Base-by-base conservation (phyloP, 192 early-diverging fungal species). In the Rhizophlyctis rosea region DNA sequence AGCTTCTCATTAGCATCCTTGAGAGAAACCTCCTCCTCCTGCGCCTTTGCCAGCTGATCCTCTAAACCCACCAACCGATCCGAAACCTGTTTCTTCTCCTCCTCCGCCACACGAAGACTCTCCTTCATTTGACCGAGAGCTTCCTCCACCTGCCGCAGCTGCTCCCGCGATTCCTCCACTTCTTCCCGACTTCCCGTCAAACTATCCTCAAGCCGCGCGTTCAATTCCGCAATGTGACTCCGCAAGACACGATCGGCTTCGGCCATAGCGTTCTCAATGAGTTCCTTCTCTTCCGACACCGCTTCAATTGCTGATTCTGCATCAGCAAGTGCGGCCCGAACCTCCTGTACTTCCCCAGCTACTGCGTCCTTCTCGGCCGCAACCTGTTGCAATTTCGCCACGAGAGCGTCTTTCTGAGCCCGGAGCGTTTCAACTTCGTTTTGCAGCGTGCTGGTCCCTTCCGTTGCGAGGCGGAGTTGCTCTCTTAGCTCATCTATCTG, bases 221-320 rank as follows among this genome's bases (percentile, higher is more conserved):
- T 25, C 52, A 30, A 23, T 24, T 54, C 52, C 16, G 52, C 52
- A 54, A 54, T 23, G 14, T 54, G 52, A 16, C 16, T 24, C 1
- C 52, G 52, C 25, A 54, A 54, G 24, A 21, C 52, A 14, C 52
- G 23, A 14, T 54, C 52, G 18, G 52, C 52, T 54, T 54, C 52
- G 23, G 18, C 52, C 52, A 54, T 54, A 25, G 52, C 52, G 16
- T 28, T 54, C 18, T 25, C 16, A 30, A 54, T 23, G 16, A 25
- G 13, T 30, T 54, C 52, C 1, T 54, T 54, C 1, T 54, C 52
- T 30, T 54, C 18, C 24, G 23, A 14, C 52, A 54, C 13, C 18
- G 24, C 24, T n/a, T 54, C 52, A 14, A 54, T 18, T 24, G 25
- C 25, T 16, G 18, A 13, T 1, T 54, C 52, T 18, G 52, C 52